These are phyloP conservation scores for Tylopilus sp. DNA, from an alignment of 768 basidiomycete genomes.

Conservation along the genomic window DNA sequence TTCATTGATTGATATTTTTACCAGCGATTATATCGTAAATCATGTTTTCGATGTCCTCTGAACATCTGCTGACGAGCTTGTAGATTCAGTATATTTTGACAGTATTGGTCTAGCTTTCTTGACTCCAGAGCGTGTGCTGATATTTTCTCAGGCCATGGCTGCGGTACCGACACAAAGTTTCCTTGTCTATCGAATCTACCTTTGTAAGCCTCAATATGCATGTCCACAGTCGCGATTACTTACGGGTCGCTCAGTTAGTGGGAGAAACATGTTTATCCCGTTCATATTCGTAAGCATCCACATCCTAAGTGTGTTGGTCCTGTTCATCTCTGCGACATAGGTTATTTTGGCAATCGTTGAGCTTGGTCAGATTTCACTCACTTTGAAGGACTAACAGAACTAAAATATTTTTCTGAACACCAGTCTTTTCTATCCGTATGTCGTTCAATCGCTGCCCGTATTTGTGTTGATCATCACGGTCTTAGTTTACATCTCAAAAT, in stretches of 20 bases:
- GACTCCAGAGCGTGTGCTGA: background rate
- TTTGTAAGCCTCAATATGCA: background rate
- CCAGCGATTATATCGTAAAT: background rate
- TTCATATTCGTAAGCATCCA: background rate
- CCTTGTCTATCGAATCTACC: background rate
- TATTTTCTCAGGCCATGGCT: background rate
- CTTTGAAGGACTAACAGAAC: background rate
- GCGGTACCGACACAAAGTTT: background rate
- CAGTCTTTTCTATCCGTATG: background rate
- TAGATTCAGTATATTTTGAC: background rate
- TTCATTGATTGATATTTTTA: background rate
- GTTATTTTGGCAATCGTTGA: background rate
- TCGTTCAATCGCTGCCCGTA: background rate
- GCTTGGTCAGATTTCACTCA: background rate
- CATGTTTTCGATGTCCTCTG: background rate
- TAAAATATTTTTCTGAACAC: too few species aligned
- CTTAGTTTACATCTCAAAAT: background rate
- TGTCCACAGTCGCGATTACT: background rate
- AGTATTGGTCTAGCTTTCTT: background rate
- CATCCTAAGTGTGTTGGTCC: background rate
- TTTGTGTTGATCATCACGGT: background rate
- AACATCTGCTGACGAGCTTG: background rate
- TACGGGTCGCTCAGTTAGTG: background rate
- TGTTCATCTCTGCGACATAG: background rate
- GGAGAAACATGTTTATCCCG: background rate